These are phyloP conservation scores for Dorcoceras hygrometricum DNA, from an alignment of 257 asterid genomes.

Conservation along the genomic window DNA sequence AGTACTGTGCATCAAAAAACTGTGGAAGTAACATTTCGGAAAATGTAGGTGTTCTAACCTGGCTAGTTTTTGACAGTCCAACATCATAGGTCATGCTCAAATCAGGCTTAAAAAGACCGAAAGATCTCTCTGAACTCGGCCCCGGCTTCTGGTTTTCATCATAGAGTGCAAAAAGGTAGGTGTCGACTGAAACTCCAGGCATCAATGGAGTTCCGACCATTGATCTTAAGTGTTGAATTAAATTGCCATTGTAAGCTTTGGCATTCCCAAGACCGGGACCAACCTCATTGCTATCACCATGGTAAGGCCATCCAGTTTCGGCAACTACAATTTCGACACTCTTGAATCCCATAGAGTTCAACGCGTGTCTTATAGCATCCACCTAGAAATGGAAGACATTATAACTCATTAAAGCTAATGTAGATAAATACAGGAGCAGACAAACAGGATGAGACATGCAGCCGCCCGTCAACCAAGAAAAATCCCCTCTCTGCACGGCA, in stretches of 20 bases:
- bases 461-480: too few relatives aligned
- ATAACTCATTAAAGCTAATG: background rate
- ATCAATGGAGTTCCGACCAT: constrained; percentile 73
- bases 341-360: constrained; percentile 51
- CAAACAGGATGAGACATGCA: background rate
- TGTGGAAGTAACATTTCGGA: too few relatives aligned
- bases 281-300: constrained; percentile 58
- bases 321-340: constrained; percentile 69
- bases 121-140: constrained; percentile 62
- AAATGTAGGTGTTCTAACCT: constrained; percentile 38
- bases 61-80: constrained; percentile 46
- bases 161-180: constrained; percentile 64
- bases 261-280: constrained; percentile 71
- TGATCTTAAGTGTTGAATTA: constrained; percentile 56
- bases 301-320: constrained; percentile 84
- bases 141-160: constrained; percentile 73
- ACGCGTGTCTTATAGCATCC: constrained; percentile 62
- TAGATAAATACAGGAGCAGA: background rate
- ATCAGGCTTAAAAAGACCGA: constrained; percentile 71
- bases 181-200: constrained; percentile 66
- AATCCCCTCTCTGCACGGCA: too few relatives aligned
- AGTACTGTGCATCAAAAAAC: background rate
- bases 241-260: constrained; percentile 55
- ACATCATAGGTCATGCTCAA: constrained; percentile 46
- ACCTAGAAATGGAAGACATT: constrained; percentile 30